These are phyloP conservation scores for Tolypocladium capitatum DNA, from an alignment of 2,329 filamentous ascomycete species.

Conservation along the genomic window DNA sequence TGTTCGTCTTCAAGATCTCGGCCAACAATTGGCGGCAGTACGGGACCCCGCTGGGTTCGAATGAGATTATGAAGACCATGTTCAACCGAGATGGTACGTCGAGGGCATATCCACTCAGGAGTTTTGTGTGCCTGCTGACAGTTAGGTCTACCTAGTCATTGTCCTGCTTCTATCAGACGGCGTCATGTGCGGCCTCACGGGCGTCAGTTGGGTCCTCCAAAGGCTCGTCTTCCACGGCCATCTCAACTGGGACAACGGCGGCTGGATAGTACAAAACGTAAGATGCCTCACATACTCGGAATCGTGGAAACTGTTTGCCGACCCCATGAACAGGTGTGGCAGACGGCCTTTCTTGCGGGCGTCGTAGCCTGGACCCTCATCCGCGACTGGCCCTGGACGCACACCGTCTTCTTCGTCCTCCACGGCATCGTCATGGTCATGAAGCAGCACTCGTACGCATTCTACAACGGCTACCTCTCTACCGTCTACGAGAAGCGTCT, in stretches of 20 bases:
- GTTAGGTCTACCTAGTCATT: conserved; percentile 25
- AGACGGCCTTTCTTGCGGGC: conserved; percentile 46
- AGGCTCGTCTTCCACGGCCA: conserved; percentile 43
- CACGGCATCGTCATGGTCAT: conserved; percentile 66
- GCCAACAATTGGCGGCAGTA: conserved; percentile 55
- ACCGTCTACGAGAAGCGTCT: conserved; percentile 39
- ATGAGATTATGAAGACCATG: conserved; percentile 62
- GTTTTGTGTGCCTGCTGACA: background rate
- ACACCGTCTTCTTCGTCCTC: conserved; percentile 64
- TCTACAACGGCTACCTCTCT: conserved; percentile 64
- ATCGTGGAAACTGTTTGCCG: background rate
- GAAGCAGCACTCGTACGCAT: conserved; percentile 73
- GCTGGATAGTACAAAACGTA: conserved; percentile 62
- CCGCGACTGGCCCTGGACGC: conserved; percentile 72
- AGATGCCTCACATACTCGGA: conserved; percentile 8
- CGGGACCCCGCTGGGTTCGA: conserved; percentile 55
- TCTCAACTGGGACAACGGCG: conserved; percentile 52
- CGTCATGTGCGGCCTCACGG: conserved; percentile 52
- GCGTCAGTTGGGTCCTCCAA: conserved; percentile 54
- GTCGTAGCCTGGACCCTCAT: conserved; percentile 54
- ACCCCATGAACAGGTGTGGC: conserved; percentile 43
- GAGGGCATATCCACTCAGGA: background rate
- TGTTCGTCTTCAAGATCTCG: conserved; percentile 54
- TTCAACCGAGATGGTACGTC: conserved; percentile 32
- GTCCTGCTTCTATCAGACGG: conserved; percentile 51